Base-by-base conservation (phyloP, 2,329 filamentous ascomycete species). In the Talaromyces sp. region DNA sequence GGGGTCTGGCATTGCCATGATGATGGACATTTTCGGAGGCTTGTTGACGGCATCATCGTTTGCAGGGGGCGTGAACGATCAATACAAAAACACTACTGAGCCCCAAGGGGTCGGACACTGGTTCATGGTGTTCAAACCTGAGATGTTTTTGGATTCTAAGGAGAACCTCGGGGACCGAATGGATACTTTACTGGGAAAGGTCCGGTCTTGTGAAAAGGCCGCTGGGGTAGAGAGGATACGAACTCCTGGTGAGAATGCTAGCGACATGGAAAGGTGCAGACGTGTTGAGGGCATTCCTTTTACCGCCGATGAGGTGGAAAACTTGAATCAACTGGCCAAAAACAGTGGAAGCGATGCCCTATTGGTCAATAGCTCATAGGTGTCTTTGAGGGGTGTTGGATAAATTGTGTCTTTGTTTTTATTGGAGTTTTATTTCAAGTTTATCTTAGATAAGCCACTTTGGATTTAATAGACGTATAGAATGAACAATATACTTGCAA, bases 1-100 rank as follows among this genome's bases (percentile, higher is more conserved):
- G 42, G 65, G 65, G 2, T 62, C 61, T 18, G 65, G 63, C 12
- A 23, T 66, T 6, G 65, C 65, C 4, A 65, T 66, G 51, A 55
- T 63, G 58, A 63, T 63, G 61, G 61, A 63, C 30, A 60, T 63
- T 6, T 56, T 63, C 12, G 57, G 57, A 16, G 61, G 61, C 1
- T 23, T 63, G n/a, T 14, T 63, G 28, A 50, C 57, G 8, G 61
- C 30, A 7, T 44, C 59, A 9, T 31, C 57, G 5, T 63, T 63
- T 56, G 57, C 18, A 6, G 61, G 61, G 6, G 57, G 33, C 16
- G 61, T 63, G 27, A 33, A 51, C 42, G 57, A 63, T n/a, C 52
- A 57, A 28, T 61, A 56, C 47, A 56, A 63, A 23, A 47, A 64
- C 18, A 18, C 34, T 16, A 53, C 14, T 4, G 30, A 57, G 16